Conservation (phyloP, 1,284 basidiomycete genomes). For the Entoloma clypeatum region DNA sequence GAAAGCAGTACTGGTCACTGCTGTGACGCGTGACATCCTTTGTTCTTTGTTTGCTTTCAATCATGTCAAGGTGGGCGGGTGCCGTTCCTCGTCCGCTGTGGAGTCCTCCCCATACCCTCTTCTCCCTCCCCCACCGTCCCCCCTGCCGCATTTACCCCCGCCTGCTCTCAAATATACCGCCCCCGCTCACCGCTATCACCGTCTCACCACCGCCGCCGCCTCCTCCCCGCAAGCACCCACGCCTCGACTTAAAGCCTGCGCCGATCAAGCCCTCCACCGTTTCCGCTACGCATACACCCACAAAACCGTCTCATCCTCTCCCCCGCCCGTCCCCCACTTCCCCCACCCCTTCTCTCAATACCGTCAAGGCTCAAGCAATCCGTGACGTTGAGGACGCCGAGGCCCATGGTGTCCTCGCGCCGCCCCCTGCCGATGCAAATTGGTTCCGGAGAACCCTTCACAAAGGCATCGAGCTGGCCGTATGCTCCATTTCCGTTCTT, state of each 20-base stretch:
- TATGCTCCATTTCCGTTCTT: conserved; percentile 31
- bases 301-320: conserved; percentile 21
- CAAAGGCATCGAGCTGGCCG: conserved; percentile 66
- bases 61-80: conserved; percentile 3
- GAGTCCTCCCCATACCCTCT: conserved; percentile 29
- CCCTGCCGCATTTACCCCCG: conserved; percentile 4
- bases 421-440: conserved; percentile 59
- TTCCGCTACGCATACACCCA: conserved; percentile 21
- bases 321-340: conserved; percentile 13
- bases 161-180: conserved; percentile 11
- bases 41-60: not conserved
- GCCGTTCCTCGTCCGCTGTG: not conserved
- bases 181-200: conserved; percentile 14
- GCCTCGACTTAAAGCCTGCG: conserved; percentile 59
- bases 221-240: conserved; percentile 43
- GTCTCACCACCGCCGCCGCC: conserved; percentile 17
- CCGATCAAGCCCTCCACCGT: conserved; percentile 48
- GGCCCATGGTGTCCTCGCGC: conserved; percentile 60
- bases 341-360: conserved; percentile 18
- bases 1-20: not conserved
- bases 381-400: conserved; percentile 63
- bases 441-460: conserved; percentile 55
- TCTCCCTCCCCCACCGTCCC: conserved; percentile 24
- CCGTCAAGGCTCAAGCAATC: conserved; percentile 45
- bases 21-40: conserved; percentile 12